phyloP scores from a whole-genome alignment of 2,329 filamentous ascomycete species.

The Alternaria alternata region DNA sequence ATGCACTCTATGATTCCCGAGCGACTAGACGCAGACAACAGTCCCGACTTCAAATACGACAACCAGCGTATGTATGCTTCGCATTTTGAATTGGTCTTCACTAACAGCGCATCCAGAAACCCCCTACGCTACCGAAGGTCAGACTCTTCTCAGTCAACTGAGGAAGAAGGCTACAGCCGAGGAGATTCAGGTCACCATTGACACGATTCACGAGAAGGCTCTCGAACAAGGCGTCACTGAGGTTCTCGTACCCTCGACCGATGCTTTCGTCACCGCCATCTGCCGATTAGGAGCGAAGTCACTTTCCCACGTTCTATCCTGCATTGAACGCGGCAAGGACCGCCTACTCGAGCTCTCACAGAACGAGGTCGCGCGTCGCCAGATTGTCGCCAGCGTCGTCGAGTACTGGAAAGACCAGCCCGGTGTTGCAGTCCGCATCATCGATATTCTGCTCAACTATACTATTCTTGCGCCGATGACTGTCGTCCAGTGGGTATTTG shows the following conservation, averaged over 20 bases:
- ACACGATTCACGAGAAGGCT: slow-evolving; percentile 82
- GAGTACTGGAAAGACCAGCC: slow-evolving; percentile 93
- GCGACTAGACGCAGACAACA: slow-evolving; percentile 93
- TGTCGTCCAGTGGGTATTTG: slow-evolving; percentile 89
- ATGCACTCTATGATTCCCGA: slow-evolving; percentile 83
- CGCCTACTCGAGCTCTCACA: slow-evolving; percentile 81
- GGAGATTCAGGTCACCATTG: slow-evolving; percentile 82
- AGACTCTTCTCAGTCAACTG: slow-evolving; percentile 79
- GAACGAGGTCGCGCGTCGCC: slow-evolving; percentile 75
- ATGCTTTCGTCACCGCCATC: slow-evolving; percentile 92
- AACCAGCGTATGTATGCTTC: slow-evolving; percentile 67
- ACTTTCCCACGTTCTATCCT: slow-evolving; percentile 92
- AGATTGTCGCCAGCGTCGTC: slow-evolving; percentile 91
- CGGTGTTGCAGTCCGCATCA: slow-evolving; percentile 87
- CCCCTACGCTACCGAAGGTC: slow-evolving; percentile 85
- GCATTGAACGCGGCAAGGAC: slow-evolving; percentile 93
- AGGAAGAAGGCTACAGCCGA: slow-evolving; percentile 85
- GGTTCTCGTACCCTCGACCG: slow-evolving; percentile 84
- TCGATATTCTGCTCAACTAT: slow-evolving; percentile 98
- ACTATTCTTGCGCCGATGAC: slow-evolving; percentile 86
- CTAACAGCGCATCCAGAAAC: slow-evolving; percentile 61
- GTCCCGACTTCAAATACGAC: slow-evolving; percentile 90
- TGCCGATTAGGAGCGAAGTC: slow-evolving; percentile 95
- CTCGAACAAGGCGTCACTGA: slow-evolving; percentile 72
- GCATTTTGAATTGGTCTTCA: background rate